These are phyloP conservation scores for Chondrus crispus DNA, from an alignment of 23 red algal species.

Conservation along the genomic window DNA sequence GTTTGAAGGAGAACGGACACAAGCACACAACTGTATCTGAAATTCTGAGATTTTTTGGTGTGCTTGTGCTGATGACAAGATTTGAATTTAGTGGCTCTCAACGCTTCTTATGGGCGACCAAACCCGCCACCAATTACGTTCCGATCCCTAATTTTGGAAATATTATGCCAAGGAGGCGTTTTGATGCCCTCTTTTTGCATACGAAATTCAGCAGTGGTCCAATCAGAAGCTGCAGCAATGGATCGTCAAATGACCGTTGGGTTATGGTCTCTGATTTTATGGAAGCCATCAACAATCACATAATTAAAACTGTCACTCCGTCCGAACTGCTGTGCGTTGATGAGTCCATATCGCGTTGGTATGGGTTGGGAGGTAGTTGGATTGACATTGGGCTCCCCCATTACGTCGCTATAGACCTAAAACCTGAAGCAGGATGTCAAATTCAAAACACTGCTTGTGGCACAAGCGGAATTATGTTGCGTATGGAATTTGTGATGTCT, in stretches of 20 bases:
- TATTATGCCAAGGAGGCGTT: neutral
- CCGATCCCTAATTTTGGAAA: constrained; percentile 1
- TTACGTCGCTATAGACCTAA: constrained; percentile 26
- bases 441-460: neutral
- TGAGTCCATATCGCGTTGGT: constrained; percentile 6
- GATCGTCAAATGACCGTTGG: neutral
- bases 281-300: neutral
- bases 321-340: constrained; percentile 9
- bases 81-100: neutral
- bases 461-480: neutral
- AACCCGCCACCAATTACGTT: neutral
- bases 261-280: constrained; percentile 1
- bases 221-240: too few relatives aligned
- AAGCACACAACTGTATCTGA: neutral
- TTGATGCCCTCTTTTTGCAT: neutral
- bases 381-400: constrained; percentile 34
- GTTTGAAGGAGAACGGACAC: neutral
- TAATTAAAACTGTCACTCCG: neutral
- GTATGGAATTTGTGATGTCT: neutral
- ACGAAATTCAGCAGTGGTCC: neutral
- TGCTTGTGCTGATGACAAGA: neutral
- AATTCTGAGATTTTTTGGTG: neutral
- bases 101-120: neutral
- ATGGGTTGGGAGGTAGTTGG: constrained; percentile 23
- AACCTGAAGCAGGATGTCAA: constrained; percentile 28